Evolutionary conservation across 2,329 filamentous ascomycete species (phyloP), one percentile per base, ranked within the genome.

Genomic region (Fusarium gaditjirri): DNA sequence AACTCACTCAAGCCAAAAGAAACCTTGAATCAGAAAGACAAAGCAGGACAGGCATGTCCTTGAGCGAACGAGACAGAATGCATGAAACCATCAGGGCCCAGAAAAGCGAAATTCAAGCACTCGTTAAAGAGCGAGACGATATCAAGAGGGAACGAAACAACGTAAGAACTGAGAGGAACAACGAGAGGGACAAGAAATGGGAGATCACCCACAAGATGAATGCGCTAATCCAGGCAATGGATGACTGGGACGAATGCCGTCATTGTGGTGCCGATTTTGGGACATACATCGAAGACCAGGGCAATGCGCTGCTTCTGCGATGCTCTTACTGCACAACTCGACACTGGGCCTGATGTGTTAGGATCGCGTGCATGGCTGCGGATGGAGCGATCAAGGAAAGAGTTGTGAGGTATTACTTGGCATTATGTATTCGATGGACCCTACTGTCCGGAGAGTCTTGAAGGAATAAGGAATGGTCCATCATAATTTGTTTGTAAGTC

Each of bases 311-410:
- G 17, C 19, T 47, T 47, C 27, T 47, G 27, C 27, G 44, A 8
- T 47, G 44, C 21, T 5, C 2, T 4, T 29, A 31, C 44, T 47
- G 44, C 21, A n/a, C 44, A 47, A 47, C 44, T 47, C 44, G 44
- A 2, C 44, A 47, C 27, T 47, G 44, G 44, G 7, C 10, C 9
- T 47, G 44, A 47, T 47, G 2, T 47, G 14, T 29, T 31, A 31
- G 21, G 9, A 12, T 29, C 2, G 1, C n/a, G 43, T 12, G 43
- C 0, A 19, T 46, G 25, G 25, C 25, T 46, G 6, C 0, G 3
- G 19, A 11, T 12, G 44, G 19, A n/a, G 27, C 5, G 4, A 8
- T 4, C 19, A 17, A 47, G 44, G 14, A 11, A 47, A 6, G 9
- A 8, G 12, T 17, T 47, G 27, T 17, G 27, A 31, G 13, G 13